phyloP scores from a whole-genome alignment of 2,329 filamentous ascomycete species.

The Bipolaris cookei region DNA sequence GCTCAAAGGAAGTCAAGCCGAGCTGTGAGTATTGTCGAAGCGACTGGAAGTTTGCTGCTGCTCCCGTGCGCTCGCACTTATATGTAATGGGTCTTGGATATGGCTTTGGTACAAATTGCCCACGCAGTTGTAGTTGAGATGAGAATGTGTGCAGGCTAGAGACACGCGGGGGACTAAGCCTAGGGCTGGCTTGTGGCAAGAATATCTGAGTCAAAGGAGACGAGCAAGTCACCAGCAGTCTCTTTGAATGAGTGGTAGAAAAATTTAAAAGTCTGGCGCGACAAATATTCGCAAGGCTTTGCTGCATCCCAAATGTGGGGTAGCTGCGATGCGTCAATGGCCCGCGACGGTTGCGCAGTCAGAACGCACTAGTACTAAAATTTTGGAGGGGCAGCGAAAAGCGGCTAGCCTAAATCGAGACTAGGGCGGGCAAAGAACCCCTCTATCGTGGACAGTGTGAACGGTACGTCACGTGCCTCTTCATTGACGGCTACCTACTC shows the following conservation, averaged over 20 bases:
- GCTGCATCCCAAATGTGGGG: slow-evolving; percentile 40
- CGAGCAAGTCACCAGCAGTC: slow-evolving; percentile 45
- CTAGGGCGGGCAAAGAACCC: not conserved
- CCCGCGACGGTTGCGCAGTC: slow-evolving; percentile 16
- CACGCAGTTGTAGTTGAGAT: slow-evolving; percentile 11
- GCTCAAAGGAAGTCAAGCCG: slow-evolving; percentile 25
- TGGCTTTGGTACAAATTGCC: slow-evolving; percentile 7
- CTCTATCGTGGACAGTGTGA: not conserved
- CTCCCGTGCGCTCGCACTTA: not conserved
- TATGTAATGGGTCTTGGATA: slow-evolving; percentile 12
- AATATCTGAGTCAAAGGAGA: slow-evolving; percentile 38
- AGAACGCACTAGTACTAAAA: slow-evolving; percentile 34
- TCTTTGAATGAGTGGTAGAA: slow-evolving; percentile 27
- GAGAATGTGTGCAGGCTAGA: slow-evolving; percentile 7
- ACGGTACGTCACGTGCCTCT: too few species aligned
- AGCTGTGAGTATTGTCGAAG: slow-evolving; percentile 24
- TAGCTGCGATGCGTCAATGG: slow-evolving; percentile 37
- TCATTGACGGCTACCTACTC: too few species aligned
- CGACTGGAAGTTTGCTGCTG: slow-evolving; percentile 1
- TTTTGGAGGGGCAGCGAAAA: slow-evolving; percentile 28
- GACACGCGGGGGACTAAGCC: slow-evolving; percentile 1
- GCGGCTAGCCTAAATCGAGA: slow-evolving; percentile 17
- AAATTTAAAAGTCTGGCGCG: slow-evolving; percentile 36
- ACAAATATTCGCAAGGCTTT: slow-evolving; percentile 24
- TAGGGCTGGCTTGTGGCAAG: slow-evolving; percentile 5